Evolutionary conservation across 1,284 basidiomycete species (phyloP), one percentile per base, ranked within the genome.

Genomic region (Kwoniella shivajii): DNA sequence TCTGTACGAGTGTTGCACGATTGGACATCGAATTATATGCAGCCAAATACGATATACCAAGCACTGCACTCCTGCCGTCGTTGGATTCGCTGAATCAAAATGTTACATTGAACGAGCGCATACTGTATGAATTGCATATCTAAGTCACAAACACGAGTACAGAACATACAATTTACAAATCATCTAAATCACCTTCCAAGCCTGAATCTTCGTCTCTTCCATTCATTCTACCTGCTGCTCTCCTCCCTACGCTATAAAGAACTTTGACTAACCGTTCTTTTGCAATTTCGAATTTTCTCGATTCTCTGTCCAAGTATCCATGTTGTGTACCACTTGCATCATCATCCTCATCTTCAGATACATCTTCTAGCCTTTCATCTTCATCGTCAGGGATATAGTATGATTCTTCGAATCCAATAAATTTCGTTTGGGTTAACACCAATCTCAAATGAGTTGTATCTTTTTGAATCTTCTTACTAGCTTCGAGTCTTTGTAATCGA

Each of bases 121-220:
- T n/a, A n/a, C n/a, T n/a, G n/a, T n/a, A n/a, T n/a, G n/a, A n/a
- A n/a, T n/a, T n/a, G n/a, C n/a, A n/a, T n/a, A n/a, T n/a, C n/a
- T n/a, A n/a, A n/a, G n/a, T n/a, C 22, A 41, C 39, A 20, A 11
- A 36, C 34, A 14, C 11, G 39, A 20, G 13, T 11, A 44, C 45
- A 6, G 24, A 11, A 4, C 26, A n/a, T 34, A 11, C n/a, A 20
- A 47, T 47, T 26, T 41, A 76, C 50, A 73, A 60, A 47, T 76
- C 73, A 38, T 77, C 75, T 27, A 65, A 13, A 47, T 77, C 74
- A 10, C 64, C 65, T 48, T 75, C 75, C 27, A 77, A 49, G 0
- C 75, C 75, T 18, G 73, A 75, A 60, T 77, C 75, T 24, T 74
- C 70, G 44, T 72, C 74, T 16, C 68, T 47, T 6, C 64, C 59